Base-by-base conservation (phyloP, 2,329 filamentous ascomycete genomes). In the Aotearoamyces nothofagi region DNA sequence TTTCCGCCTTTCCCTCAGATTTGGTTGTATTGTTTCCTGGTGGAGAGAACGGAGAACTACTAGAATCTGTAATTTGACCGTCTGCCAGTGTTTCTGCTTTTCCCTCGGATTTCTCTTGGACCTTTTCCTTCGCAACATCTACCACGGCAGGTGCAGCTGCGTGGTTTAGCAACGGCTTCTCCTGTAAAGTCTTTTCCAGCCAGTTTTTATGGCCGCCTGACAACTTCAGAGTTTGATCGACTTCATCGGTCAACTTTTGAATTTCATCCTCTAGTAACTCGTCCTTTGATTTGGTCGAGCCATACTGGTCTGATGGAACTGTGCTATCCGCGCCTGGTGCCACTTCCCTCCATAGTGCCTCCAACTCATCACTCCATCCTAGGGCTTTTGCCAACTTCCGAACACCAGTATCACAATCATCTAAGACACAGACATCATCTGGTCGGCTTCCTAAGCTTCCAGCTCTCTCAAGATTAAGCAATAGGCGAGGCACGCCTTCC, bases 401-500 rank as follows among this genome's bases (percentile, higher is more conserved):
- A 1, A 96, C 77, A 1, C 84, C 83, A 0, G 61, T 60, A 50
- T 98, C 87, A 49, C 86, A 94, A 42, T 84, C 74, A 1, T 78
- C 83, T 2, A 96, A 58, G 20, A 82, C 53, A 5, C 93, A 47
- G 0, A 98, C 86, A 53, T 98, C 90, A 45, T 98, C 86, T 0
- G 76, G 49, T 15, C 82, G 60, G 5, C 64, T 65, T 1, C 90
- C 90, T 19, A 98, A 50, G 12, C 69, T 69, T 0, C 90, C 87
- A 0, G 93, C 90, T 19, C 58, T 59, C 51, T 94, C 81, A 54
- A 77, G 66, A 50, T 98, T 98, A 52, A 98, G 80, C 12, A 98
- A 61, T 2, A 98, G 57, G 7, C 90, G 68, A 1, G 87, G 90
- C 3, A 67, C 68, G 1, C 59, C 61, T 2, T 73, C 61, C 3